Conservation (phyloP, 2,329 filamentous ascomycete species). For the Calonectria henricotiae region DNA sequence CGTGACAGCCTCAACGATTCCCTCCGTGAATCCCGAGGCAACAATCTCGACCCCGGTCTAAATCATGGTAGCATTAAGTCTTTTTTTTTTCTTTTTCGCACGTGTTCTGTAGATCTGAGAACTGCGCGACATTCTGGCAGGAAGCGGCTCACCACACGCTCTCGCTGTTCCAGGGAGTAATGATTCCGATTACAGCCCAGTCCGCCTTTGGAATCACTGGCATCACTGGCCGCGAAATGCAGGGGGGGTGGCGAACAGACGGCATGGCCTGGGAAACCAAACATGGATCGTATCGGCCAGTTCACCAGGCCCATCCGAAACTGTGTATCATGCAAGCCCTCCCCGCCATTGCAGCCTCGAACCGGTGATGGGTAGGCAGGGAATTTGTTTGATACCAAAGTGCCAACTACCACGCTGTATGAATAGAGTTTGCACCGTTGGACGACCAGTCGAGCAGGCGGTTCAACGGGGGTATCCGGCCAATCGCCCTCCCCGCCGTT, state of each 20-base stretch:
- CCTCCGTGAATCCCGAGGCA: conserved; percentile 7
- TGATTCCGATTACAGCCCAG: conserved; percentile 28
- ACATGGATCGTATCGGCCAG: conserved; percentile 35
- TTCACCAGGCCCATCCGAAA: conserved; percentile 40
- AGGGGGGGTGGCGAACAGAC: conserved; percentile 28
- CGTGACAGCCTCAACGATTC: neutral
- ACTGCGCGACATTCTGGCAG: neutral
- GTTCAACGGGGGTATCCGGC: conserved; percentile 21
- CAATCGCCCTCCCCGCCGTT: conserved; percentile 30
- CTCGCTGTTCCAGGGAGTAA: conserved; percentile 22
- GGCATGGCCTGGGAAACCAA: conserved; percentile 15
- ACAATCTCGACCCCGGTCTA: too few species aligned
- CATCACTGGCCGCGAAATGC: conserved; percentile 38
- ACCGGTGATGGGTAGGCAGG: conserved; percentile 7
- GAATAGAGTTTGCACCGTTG: conserved; percentile 38
- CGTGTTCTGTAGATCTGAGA: neutral
- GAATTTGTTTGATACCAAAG: conserved; percentile 7
- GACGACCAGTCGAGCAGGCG: conserved; percentile 28
- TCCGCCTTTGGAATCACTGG: conserved; percentile 41
- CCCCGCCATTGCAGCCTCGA: conserved; percentile 41
- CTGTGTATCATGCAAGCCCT: conserved; percentile 40
- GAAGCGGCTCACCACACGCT: conserved; percentile 9
- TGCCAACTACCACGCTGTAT: conserved; percentile 9
- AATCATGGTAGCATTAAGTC: neutral
- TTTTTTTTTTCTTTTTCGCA: neutral